Conservation (phyloP, 1,284 basidiomycete genomes). For the Blastosporella zonata region DNA sequence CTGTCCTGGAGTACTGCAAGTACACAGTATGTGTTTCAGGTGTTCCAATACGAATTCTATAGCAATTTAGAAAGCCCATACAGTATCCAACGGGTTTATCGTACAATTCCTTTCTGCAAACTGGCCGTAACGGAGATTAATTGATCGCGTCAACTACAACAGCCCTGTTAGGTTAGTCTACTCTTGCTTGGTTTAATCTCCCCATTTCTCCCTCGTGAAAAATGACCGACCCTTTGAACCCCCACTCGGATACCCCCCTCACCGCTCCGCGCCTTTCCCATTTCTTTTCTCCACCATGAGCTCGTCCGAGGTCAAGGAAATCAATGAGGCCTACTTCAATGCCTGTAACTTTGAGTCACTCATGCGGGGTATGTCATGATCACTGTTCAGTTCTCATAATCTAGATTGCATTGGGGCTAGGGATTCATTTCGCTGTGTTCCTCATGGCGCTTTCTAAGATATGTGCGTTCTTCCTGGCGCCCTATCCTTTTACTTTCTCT, state of each 20-base stretch:
- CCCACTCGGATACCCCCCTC: not conserved
- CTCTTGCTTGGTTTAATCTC: not conserved
- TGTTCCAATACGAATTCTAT: no score
- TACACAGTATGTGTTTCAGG: no score
- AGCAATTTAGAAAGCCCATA: no score
- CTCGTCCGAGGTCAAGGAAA: constrained; percentile 11
- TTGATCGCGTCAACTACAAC: not conserved
- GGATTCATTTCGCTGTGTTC: constrained; percentile 17
- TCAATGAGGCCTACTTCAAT: constrained; percentile 20
- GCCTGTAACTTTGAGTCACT: constrained; percentile 20
- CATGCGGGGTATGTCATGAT: constrained; percentile 12
- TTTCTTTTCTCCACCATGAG: not conserved
- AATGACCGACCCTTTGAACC: not conserved
- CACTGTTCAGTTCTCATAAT: not conserved
- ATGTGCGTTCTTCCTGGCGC: constrained; percentile 3
- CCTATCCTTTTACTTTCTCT: not conserved
- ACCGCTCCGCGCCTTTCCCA: not conserved
- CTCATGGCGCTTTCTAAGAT: constrained; percentile 15
- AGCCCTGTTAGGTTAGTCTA: not conserved
- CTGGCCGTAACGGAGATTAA: no score
- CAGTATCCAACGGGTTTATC: no score
- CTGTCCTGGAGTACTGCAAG: no score
- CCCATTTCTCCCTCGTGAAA: not conserved
- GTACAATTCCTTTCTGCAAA: no score
- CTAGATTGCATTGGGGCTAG: not conserved